Percentiles rank a stretch among this genome's conserved stretches.
Evolutionary conservation across 805 yeast genomes (phyloP).

Genomic region (Kuraishia cidri): DNA sequence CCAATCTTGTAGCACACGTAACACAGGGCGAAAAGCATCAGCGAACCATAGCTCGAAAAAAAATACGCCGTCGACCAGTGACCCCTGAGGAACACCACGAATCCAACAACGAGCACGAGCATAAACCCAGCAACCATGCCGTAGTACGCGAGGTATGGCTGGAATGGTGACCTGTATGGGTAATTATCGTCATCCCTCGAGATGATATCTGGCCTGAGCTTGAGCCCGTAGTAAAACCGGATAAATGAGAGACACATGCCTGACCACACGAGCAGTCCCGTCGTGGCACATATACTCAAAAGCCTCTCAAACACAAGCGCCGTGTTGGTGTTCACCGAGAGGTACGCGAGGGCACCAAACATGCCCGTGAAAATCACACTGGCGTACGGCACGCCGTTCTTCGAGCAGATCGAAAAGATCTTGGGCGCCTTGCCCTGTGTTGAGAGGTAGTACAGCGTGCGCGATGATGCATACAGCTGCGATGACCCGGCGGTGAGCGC

Average conservation of each 20-base stretch:
- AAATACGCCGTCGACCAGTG: constrained; percentile 42
- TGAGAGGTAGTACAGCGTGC: constrained; percentile 47
- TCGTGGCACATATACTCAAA: constrained; percentile 59
- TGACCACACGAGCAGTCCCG: constrained; percentile 75
- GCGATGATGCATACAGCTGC: constrained; percentile 51
- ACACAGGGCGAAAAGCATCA: constrained; percentile 32
- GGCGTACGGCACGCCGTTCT: constrained; percentile 62
- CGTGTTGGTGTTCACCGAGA: constrained; percentile 49
- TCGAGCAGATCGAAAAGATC: constrained; percentile 48
- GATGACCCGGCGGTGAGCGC: constrained; percentile 51
- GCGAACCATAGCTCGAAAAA: constrained; percentile 45
- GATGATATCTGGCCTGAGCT: constrained; percentile 46
- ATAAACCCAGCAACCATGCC: constrained; percentile 34
- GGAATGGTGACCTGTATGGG: constrained; percentile 47
- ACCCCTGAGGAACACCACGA: constrained; percentile 36
- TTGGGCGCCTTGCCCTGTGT: constrained; percentile 53
- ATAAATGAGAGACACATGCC: constrained; percentile 52
- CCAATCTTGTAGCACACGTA: constrained; percentile 42
- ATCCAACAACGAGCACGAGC: constrained; percentile 39
- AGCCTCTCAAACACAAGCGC: constrained; percentile 58
- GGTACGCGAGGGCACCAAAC: constrained; percentile 52
- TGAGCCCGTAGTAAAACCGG: constrained; percentile 44
- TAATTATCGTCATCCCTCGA: constrained; percentile 43
- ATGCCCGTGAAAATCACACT: constrained; percentile 58
- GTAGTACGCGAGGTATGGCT: constrained; percentile 42